Conservation (phyloP, 2,329 filamentous ascomycete species). For the Trichoderma atroviride region DNA sequence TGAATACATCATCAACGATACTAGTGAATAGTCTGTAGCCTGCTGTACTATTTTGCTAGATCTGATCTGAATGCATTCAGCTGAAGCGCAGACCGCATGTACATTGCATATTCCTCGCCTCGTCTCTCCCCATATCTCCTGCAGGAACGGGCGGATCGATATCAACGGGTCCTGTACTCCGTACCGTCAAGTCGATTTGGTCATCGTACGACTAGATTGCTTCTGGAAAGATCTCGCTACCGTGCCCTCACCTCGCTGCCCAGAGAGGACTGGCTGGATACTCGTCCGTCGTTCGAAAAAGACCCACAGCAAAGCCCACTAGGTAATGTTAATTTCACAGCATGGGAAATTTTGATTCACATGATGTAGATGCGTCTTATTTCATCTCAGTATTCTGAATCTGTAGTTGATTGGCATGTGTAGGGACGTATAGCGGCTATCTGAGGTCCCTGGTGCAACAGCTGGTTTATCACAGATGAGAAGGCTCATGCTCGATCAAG, state of each 20-base stretch:
- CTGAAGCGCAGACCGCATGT: not conserved
- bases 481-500: not conserved
- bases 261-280: not conserved
- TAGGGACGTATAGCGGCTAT: not conserved
- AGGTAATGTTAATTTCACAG: not conserved
- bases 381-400: not conserved
- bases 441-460: not conserved
- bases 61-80: not conserved
- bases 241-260: not conserved
- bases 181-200: not conserved
- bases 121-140: not conserved
- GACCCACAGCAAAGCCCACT: constrained; percentile 4
- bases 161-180: not conserved
- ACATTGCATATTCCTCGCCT: not conserved
- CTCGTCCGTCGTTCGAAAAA: not conserved
- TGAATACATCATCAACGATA: not conserved
- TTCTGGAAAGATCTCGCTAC: constrained; percentile 6
- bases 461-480: not conserved
- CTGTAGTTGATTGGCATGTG: not conserved
- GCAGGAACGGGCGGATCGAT: constrained; percentile 20
- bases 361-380: not conserved
- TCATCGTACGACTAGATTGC: not conserved
- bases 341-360: not conserved
- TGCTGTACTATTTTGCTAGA: not conserved
- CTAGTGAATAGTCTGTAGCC: not conserved